These are phyloP conservation scores for Yarrowia phangngaensis DNA, from an alignment of 805 yeast species.

Conservation along the genomic window DNA sequence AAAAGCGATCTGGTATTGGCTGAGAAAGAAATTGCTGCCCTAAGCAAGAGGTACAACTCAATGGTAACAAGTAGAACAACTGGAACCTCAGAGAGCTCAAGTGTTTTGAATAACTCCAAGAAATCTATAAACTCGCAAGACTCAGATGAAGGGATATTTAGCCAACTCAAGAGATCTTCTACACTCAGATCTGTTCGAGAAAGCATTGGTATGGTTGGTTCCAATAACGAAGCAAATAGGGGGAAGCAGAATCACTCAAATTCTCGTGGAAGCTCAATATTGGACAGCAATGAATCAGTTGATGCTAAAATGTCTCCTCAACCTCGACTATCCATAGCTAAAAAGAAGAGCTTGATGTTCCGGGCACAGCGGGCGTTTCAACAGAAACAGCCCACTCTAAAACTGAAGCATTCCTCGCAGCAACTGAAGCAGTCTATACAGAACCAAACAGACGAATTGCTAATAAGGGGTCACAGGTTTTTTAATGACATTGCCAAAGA, in stretches of 20 bases:
- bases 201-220: conserved; percentile 8
- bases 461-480: conserved; percentile 13
- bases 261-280: too few species aligned
- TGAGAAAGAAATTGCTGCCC: conserved; percentile 9
- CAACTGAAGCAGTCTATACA: conserved; percentile 22
- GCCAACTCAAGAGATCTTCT: conserved; percentile 20
- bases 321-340: conserved; percentile 18
- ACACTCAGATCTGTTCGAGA: conserved; percentile 14
- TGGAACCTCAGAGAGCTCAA: conserved; percentile 5
- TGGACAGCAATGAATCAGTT: too few species aligned
- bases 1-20: conserved; percentile 10
- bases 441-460: conserved; percentile 15
- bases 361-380: conserved; percentile 21
- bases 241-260: too few species aligned
- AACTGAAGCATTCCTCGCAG: conserved; percentile 23
- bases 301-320: conserved; percentile 8
- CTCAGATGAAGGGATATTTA: neutral
- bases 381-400: conserved; percentile 14
- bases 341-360: conserved; percentile 26
- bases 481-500: conserved; percentile 23
- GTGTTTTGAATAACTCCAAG: neutral
- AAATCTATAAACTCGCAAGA: too few species aligned
- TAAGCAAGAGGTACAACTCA: conserved; percentile 11
- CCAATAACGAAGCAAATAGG: too few species aligned
- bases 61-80: conserved; percentile 17